Percentiles rank a stretch among this genome's conserved stretches.
Conservation (phyloP, 2,329 filamentous ascomycete species). For the Akanthomyces uredinophilus region DNA sequence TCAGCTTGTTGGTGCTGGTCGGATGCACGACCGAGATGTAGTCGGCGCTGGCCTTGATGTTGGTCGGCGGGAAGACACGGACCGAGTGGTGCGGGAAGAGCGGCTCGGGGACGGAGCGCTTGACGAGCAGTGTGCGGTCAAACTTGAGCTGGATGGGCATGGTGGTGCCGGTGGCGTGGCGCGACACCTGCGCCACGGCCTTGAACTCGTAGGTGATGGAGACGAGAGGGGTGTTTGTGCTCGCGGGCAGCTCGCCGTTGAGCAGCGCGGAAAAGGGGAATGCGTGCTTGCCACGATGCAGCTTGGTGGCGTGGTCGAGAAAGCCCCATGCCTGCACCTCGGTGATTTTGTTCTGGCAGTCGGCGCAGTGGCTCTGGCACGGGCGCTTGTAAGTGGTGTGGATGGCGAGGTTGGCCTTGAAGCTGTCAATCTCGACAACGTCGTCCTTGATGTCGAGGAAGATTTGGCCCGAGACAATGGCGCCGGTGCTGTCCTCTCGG, state of each 20-base stretch:
- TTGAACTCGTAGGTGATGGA: constrained; percentile 74
- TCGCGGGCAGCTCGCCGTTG: constrained; percentile 78
- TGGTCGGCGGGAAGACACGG: constrained; percentile 93
- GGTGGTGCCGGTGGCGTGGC: constrained; percentile 28
- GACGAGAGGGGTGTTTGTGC: constrained; percentile 67
- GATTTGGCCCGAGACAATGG: constrained; percentile 78
- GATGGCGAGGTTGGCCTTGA: constrained; percentile 67
- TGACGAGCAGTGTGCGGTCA: constrained; percentile 64
- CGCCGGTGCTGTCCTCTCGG: constrained; percentile 70
- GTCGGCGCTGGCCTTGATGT: constrained; percentile 80
- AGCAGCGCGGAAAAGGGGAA: constrained; percentile 90
- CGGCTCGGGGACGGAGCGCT: constrained; percentile 68
- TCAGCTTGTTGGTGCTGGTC: constrained; percentile 73
- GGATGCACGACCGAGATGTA: constrained; percentile 82
- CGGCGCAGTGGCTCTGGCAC: constrained; percentile 70
- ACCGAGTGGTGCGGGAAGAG: constrained; percentile 82
- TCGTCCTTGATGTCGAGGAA: constrained; percentile 67
- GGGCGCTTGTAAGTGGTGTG: constrained; percentile 75
- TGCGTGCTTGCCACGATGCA: constrained; percentile 57
- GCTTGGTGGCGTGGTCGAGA: constrained; percentile 49
- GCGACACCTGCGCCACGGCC: constrained; percentile 58
- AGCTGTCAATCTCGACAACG: constrained; percentile 60
- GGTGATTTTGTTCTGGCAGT: constrained; percentile 67
- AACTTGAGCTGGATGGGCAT: constrained; percentile 48
- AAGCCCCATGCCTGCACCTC: constrained; percentile 79